phyloP scores from a whole-genome alignment of 306 rosid species.

The Lathyrus aphaca region DNA sequence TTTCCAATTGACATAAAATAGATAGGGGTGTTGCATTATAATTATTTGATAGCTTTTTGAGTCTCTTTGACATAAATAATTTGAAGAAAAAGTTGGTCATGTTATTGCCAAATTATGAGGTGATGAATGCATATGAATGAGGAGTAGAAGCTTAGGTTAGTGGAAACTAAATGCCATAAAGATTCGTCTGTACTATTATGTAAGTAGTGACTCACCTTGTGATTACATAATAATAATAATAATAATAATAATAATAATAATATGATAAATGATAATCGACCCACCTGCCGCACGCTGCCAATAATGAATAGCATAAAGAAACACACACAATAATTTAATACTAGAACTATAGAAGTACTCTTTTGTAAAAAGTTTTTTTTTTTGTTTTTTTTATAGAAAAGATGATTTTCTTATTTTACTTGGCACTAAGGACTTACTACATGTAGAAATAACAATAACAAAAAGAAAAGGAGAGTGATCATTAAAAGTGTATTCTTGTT shows the following conservation, averaged over 20 bases:
- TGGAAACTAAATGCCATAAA: conserved; percentile 1
- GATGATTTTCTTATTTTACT: too few relatives aligned
- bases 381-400: too few relatives aligned
- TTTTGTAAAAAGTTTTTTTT: not conserved
- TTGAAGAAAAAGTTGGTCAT: conserved; percentile 10
- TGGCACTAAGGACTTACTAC: too few relatives aligned
- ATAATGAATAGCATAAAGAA: conserved; percentile 2
- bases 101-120: not conserved
- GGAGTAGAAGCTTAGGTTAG: conserved; percentile 8
- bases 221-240: not conserved
- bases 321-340: not conserved
- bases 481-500: too few relatives aligned
- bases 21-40: conserved; percentile 37
- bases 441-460: too few relatives aligned
- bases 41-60: conserved; percentile 31
- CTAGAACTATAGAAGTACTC: too few relatives aligned
- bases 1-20: conserved; percentile 34
- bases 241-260: not conserved
- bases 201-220: conserved; percentile 6
- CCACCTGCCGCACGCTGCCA: conserved; percentile 2
- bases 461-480: too few relatives aligned
- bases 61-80: conserved; percentile 15
- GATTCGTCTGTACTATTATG: not conserved
- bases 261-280: not conserved
- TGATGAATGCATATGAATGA: conserved; percentile 4